phyloP scores from a whole-genome alignment of 352 stramenopile species.

The Phytophthora pluvialis region DNA sequence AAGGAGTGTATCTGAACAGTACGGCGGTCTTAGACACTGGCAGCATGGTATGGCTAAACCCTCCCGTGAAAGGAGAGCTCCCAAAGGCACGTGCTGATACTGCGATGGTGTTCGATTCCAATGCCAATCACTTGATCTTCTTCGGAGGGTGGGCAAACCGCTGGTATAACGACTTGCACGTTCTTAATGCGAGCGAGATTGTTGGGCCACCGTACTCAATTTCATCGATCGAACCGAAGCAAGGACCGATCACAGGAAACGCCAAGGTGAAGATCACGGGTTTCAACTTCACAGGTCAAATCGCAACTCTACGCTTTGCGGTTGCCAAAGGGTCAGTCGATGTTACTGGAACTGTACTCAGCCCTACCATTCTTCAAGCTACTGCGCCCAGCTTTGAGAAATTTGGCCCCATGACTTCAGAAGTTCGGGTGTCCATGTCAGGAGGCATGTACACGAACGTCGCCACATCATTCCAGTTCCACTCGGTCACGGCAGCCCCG shows the following conservation, averaged over 20 bases:
- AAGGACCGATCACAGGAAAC: constrained; percentile 94
- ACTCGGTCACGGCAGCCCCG: constrained; percentile 92
- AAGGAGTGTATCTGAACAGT: constrained; percentile 91
- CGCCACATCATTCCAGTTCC: constrained; percentile 88
- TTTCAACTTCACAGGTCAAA: constrained; percentile 92
- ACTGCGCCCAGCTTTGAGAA: constrained; percentile 95
- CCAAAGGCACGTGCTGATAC: constrained; percentile 93
- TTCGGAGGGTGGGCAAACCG: constrained; percentile 97
- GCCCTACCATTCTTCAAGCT: constrained; percentile 87
- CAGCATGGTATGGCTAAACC: constrained; percentile 74
- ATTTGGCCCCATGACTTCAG: constrained; percentile 86
- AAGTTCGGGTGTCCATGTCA: constrained; percentile 92
- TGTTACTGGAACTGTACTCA: constrained; percentile 87
- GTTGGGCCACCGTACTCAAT: constrained; percentile 97
- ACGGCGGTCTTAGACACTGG: constrained; percentile 94
- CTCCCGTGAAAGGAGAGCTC: constrained; percentile 72
- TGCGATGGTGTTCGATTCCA: constrained; percentile 93
- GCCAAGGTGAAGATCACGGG: constrained; percentile 91
- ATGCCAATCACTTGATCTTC: constrained; percentile 91
- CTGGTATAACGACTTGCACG: constrained; percentile 94
- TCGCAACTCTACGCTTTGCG: constrained; percentile 91
- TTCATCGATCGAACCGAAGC: constrained; percentile 87
- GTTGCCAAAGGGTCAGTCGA: constrained; percentile 95
- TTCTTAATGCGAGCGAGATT: constrained; percentile 95
- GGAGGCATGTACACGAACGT: constrained; percentile 94